Percentiles rank a stretch among this genome's conserved stretches.
phyloP scores from a whole-genome alignment of 495 filamentous ascomycete species.

The Xylaria castorea region DNA sequence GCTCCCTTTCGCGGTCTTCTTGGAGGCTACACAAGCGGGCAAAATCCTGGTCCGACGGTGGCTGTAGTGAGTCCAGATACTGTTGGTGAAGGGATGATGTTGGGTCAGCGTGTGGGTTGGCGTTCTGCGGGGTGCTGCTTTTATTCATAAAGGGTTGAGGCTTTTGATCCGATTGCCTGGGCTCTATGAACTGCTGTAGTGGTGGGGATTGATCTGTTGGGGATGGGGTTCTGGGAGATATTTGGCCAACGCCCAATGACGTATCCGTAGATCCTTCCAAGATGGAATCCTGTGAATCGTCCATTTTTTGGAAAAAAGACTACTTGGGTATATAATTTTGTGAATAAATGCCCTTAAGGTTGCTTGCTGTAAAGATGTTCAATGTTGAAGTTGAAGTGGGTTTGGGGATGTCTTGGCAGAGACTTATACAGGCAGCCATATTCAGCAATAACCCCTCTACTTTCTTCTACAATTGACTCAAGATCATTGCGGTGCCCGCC shows the following conservation, averaged over 20 bases:
- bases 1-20: constrained; percentile 53
- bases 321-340: neutral
- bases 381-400: constrained; percentile 20
- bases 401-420: constrained; percentile 24
- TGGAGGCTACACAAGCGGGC: constrained; percentile 52
- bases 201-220: constrained; percentile 9
- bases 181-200: neutral
- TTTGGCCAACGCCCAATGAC: neutral
- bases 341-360: neutral
- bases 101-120: neutral
- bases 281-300: neutral
- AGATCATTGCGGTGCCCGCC: neutral
- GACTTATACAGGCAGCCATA: neutral
- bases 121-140: neutral
- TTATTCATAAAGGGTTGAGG: neutral
- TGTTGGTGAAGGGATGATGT: constrained; percentile 38
- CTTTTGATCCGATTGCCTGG: neutral
- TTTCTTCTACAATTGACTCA: neutral
- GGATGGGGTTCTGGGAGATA: neutral
- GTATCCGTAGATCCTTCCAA: neutral
- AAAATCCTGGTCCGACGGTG: constrained; percentile 53
- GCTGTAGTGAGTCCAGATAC: constrained; percentile 57
- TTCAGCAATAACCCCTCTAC: neutral
- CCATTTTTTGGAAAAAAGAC: neutral
- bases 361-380: constrained; percentile 17